Evolutionary conservation across 2,329 filamentous ascomycete species (phyloP), one percentile per base, ranked within the genome.

Genomic region (Scedosporium aurantiacum): DNA sequence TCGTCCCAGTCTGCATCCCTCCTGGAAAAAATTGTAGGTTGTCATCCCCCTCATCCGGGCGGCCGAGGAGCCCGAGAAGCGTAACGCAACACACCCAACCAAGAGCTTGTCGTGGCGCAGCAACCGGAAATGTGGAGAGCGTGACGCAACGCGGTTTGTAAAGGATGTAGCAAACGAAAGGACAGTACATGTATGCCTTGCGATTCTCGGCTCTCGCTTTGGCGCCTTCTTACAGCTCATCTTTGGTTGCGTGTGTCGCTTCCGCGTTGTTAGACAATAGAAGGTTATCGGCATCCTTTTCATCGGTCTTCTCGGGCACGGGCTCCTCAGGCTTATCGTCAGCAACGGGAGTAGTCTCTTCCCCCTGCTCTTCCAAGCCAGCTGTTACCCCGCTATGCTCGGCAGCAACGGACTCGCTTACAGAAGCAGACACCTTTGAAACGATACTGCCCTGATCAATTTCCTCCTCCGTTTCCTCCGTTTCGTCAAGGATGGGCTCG

Each of bases 331-430:
- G 27, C 25, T 6, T 25, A 5, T 37, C 27, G 16, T 50, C 58
- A n/a, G 27, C 12, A 6, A 47, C 32, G 6, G n/a, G 16, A 14
- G 21, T 47, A 28, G 41, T 16, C 45, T 14, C 23, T 18, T 63
- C 65, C 14, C 63, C 63, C n/a, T 66, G 62, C 5, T 63, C 64
- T 5, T 70, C 65, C 16, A 66, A 25, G 23, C 27, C 45, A 28
- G 27, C 47, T 50, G 28, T 28, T 5, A 43, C 32, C 21, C 47
- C 21, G 47, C 47, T 55, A 16, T 60, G 18, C 18, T 7, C 58
- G 27, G 14, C 32, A 4, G 25, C 58, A 61, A 0, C 47, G 60
- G 52, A 58, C 37, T 64, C 62, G 43, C 61, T 45, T 12, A 45
- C 37, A 50, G 58, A 16, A 27, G n/a, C 62, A 8, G 65, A 64